Conservation (phyloP, 345 rosid genomes). For the Syzygium grande region DNA sequence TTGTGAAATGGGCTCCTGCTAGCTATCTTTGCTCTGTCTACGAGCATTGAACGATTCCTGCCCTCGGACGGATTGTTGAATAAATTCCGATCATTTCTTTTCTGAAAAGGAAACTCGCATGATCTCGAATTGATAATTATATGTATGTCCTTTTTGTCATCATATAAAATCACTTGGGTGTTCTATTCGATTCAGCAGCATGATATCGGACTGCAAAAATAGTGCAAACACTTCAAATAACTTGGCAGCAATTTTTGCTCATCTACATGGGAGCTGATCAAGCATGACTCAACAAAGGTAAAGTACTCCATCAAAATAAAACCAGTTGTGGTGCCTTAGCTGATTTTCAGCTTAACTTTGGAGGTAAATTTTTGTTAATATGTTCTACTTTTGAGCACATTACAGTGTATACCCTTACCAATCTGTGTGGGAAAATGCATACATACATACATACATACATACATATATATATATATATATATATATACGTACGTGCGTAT, state of each 20-base stretch:
- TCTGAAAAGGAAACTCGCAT: not conserved
- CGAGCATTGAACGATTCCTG: no score
- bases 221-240: not conserved
- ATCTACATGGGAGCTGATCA: not conserved
- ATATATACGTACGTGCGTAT: not conserved
- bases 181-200: not conserved
- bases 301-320: not conserved
- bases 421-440: not conserved
- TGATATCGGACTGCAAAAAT: not conserved
- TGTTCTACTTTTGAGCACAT: not conserved
- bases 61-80: not conserved
- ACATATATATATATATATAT: no score
- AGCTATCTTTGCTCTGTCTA: not conserved
- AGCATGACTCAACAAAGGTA: no score
- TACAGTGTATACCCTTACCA: not conserved
- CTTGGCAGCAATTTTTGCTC: not conserved
- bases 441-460: not conserved
- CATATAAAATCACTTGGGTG: not conserved
- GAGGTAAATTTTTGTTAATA: not conserved
- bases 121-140: not conserved
- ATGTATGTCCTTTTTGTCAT: not conserved
- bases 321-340: not conserved
- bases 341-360: not conserved
- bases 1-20: not conserved
- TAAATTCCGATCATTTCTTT: not conserved